phyloP scores from a whole-genome alignment of 306 rosid genomes.

The Heteromeles arbutifolia region DNA sequence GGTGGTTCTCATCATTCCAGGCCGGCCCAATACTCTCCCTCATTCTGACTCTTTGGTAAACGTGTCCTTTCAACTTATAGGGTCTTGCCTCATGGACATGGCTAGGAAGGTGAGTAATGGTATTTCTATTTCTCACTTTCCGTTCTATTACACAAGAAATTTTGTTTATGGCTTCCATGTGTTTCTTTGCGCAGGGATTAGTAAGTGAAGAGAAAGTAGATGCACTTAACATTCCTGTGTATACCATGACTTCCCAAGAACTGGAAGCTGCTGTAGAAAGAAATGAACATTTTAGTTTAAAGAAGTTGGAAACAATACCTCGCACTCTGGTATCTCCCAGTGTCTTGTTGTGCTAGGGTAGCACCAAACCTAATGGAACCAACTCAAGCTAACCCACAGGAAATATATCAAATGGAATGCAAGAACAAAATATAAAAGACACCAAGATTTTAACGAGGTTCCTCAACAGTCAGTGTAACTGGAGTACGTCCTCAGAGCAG shows the following conservation, averaged over 20 bases:
- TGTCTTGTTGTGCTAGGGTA: no score
- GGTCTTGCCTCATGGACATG: constrained; percentile 28
- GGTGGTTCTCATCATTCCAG: constrained; percentile 10
- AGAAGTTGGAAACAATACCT: background rate
- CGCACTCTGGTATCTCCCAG: no score
- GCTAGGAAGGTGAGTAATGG: constrained; percentile 7
- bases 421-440: no score
- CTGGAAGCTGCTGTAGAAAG: background rate
- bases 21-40: background rate
- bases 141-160: background rate
- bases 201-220: background rate
- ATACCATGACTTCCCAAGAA: background rate
- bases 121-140: no score
- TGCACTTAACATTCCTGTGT: background rate
- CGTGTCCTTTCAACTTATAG: background rate
- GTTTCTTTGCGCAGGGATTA: background rate
- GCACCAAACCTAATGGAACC: no score
- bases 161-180: background rate
- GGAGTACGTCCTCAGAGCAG: no score
- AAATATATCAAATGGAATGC: no score
- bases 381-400: no score
- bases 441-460: no score
- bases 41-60: background rate
- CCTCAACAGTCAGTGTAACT: no score
- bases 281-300: constrained; percentile 2